Conservation (phyloP, 495 filamentous ascomycete genomes). For the Chlorociboria aeruginascens region DNA sequence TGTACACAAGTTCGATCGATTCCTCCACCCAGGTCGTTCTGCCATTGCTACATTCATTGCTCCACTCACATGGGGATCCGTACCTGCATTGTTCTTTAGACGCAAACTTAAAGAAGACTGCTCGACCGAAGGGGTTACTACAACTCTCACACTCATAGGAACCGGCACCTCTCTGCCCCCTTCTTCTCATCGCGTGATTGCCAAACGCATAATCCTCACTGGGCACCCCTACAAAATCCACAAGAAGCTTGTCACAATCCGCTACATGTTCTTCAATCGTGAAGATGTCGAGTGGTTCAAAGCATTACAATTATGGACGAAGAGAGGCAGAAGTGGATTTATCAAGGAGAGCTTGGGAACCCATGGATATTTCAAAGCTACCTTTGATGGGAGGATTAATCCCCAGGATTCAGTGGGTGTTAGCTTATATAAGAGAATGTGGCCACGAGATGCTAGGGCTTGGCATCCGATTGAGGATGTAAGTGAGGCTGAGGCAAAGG, state of each 20-base stretch:
- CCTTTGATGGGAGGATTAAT: constrained; percentile 90
- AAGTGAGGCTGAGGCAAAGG: background rate
- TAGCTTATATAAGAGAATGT: constrained; percentile 87
- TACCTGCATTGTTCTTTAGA: constrained; percentile 81
- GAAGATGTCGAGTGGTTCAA: constrained; percentile 97
- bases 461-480: constrained; percentile 22
- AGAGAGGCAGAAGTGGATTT: constrained; percentile 71
- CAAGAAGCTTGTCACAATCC: constrained; percentile 87
- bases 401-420: constrained; percentile 88
- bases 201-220: constrained; percentile 88
- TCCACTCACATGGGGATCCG: constrained; percentile 83
- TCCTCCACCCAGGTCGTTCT: constrained; percentile 78
- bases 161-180: constrained; percentile 78
- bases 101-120: constrained; percentile 28
- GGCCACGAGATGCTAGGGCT: constrained; percentile 55
- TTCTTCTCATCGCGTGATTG: constrained; percentile 68
- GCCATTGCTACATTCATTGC: constrained; percentile 86
- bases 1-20: constrained; percentile 93
- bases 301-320: constrained; percentile 88
- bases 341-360: constrained; percentile 92
- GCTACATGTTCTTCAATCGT: constrained; percentile 98
- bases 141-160: constrained; percentile 55
- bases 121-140: constrained; percentile 18
- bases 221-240: constrained; percentile 98
- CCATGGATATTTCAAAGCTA: constrained; percentile 98